phyloP scores from a whole-genome alignment of 345 rosid species.

The Eutrema yunnanense region DNA sequence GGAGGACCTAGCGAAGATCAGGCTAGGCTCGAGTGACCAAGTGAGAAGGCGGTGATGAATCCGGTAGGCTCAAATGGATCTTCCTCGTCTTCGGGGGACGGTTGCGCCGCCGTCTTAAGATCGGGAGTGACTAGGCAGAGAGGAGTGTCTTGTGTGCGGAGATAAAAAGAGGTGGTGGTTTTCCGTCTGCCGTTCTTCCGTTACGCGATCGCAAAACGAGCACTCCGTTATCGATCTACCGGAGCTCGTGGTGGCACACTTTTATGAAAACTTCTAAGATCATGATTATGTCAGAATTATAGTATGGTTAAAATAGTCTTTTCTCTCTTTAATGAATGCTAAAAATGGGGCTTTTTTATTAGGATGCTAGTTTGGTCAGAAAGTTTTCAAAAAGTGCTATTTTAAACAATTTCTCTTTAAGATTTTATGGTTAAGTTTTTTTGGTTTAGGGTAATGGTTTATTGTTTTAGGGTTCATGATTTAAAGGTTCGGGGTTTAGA shows the following conservation, averaged over 20 bases:
- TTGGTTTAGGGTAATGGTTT: no score
- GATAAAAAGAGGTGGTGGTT: slow-evolving; percentile 68
- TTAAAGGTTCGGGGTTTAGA: no score
- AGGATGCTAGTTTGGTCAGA: no score
- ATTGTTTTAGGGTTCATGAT: no score
- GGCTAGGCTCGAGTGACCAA: slow-evolving; percentile 73
- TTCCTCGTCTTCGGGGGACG: slow-evolving; percentile 35
- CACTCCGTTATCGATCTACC: slow-evolving; percentile 81
- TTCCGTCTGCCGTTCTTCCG: slow-evolving; percentile 67
- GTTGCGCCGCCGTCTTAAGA: slow-evolving; percentile 43
- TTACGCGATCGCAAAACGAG: slow-evolving; percentile 76
- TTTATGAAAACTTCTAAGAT: no score
- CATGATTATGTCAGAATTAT: no score
- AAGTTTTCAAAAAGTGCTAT: no score
- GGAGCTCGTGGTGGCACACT: slow-evolving; percentile 51
- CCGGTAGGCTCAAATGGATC: slow-evolving; percentile 84
- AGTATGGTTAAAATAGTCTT: no score
- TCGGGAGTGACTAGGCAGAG: slow-evolving; percentile 85
- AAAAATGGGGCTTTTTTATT: no score
- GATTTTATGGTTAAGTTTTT: no score
- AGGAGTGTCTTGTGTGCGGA: slow-evolving; percentile 80
- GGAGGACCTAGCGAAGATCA: slow-evolving; percentile 68
- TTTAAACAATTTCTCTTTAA: no score
- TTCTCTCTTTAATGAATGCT: no score
- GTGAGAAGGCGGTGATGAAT: slow-evolving; percentile 86